These are phyloP conservation scores for Ceratocystis harringtonii DNA, from an alignment of 2,329 filamentous ascomycete species.

Conservation along the genomic window DNA sequence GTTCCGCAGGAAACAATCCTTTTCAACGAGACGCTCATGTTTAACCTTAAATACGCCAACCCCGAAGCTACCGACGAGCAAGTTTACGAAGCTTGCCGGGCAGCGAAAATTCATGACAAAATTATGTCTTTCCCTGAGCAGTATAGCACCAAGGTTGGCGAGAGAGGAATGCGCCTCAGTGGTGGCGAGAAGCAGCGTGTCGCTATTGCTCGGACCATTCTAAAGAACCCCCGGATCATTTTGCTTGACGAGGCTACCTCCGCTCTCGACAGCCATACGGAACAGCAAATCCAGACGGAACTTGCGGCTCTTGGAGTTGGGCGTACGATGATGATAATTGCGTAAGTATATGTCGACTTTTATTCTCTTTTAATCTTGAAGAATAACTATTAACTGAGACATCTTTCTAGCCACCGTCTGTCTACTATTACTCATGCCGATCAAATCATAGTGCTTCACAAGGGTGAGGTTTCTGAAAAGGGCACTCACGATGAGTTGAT, in stretches of 20 bases:
- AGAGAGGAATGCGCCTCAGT: slow-evolving; percentile 71
- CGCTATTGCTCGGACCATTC: slow-evolving; percentile 80
- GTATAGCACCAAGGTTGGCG: slow-evolving; percentile 81
- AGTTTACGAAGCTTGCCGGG: slow-evolving; percentile 65
- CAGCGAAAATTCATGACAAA: slow-evolving; percentile 84
- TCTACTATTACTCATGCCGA: slow-evolving; percentile 78
- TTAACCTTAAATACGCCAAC: slow-evolving; percentile 83
- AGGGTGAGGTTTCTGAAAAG: slow-evolving; percentile 60
- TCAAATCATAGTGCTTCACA: slow-evolving; percentile 65
- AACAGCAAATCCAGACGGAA: slow-evolving; percentile 82
- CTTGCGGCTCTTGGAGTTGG: slow-evolving; percentile 68
- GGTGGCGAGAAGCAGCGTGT: slow-evolving; percentile 90
- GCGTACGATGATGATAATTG: slow-evolving; percentile 88
- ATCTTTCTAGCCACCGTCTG: slow-evolving; percentile 48
- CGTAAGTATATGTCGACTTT: slow-evolving; percentile 38
- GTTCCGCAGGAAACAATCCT: slow-evolving; percentile 93
- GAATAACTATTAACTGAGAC: slow-evolving; percentile 18
- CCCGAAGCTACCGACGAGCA: slow-evolving; percentile 66
- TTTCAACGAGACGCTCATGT: slow-evolving; percentile 91
- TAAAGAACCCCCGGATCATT: slow-evolving; percentile 84
- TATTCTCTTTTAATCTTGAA: neutral
- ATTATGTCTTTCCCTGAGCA: slow-evolving; percentile 78
- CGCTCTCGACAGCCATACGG: slow-evolving; percentile 78
- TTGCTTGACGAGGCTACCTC: slow-evolving; percentile 89
- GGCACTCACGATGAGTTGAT: slow-evolving; percentile 69